Conservation (phyloP, 768 basidiomycete species). For the Dentipellis sp. region DNA sequence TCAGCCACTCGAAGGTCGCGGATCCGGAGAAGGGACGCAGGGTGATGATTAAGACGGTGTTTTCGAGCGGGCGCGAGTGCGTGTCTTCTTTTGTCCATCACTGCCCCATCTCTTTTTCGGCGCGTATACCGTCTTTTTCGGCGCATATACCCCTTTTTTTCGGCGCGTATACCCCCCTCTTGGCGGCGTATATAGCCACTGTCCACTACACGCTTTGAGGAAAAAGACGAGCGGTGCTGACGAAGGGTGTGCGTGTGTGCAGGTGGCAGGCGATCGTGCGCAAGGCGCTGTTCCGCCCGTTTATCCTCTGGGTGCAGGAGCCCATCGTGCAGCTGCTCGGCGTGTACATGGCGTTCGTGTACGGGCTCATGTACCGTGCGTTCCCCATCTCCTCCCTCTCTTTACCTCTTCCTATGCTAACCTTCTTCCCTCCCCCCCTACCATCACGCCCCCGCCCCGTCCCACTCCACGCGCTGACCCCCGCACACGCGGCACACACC, state of each 20-base stretch:
- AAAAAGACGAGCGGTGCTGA: not conserved
- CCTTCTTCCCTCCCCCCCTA: no score
- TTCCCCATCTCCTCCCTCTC: not conserved
- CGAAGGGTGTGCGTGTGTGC: not conserved
- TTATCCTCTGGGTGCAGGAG: conserved; percentile 49
- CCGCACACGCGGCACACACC: not conserved
- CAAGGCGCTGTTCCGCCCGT: conserved; percentile 54
- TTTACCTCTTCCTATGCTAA: no score
- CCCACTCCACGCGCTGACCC: not conserved
- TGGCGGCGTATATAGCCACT: no score
- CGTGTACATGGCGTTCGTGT: conserved; percentile 62
- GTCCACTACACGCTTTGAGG: not conserved
- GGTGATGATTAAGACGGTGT: conserved; percentile 37
- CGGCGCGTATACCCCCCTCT: no score
- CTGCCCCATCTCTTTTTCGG: not conserved
- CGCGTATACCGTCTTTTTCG: not conserved
- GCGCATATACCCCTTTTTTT: no score
- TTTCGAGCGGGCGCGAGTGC: conserved; percentile 33
- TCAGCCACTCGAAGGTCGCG: conserved; percentile 21
- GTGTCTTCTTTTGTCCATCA: conserved; percentile 18
- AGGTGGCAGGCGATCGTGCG: conserved; percentile 46
- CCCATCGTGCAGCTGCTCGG: conserved; percentile 63
- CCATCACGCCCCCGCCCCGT: no score
- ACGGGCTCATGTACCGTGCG: conserved; percentile 26
- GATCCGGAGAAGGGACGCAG: conserved; percentile 36